Percentiles rank a stretch among this genome's conserved stretches.
Evolutionary conservation across 2,329 filamentous ascomycete genomes (phyloP).

Genomic region (Xylaria arbuscula): DNA sequence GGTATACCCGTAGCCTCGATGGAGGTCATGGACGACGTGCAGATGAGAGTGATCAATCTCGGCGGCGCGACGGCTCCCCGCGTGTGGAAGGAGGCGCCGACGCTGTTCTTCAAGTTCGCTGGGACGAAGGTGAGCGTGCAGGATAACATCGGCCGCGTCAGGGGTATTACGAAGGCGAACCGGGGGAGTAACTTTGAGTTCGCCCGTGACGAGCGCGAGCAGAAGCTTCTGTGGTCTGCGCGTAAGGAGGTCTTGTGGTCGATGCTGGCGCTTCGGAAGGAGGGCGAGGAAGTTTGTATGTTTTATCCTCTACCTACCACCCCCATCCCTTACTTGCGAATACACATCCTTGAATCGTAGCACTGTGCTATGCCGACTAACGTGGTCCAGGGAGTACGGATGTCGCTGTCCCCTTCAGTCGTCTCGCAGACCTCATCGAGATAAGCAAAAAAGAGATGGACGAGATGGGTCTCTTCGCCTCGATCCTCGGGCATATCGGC

Average conservation of each 20-base stretch:
- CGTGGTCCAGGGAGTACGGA: constrained; percentile 79
- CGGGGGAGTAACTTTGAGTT: constrained; percentile 79
- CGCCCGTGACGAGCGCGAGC: constrained; percentile 76
- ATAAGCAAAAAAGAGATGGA: constrained; percentile 91
- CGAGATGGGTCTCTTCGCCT: constrained; percentile 85
- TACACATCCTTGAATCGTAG: too few species aligned
- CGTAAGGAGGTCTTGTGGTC: constrained; percentile 87
- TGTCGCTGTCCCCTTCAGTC: constrained; percentile 82
- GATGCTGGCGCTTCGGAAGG: constrained; percentile 76
- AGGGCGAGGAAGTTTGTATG: constrained; percentile 76
- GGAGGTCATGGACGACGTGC: constrained; percentile 90
- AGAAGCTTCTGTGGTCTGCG: constrained; percentile 81
- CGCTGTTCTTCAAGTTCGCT: constrained; percentile 87
- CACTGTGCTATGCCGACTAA: too few species aligned
- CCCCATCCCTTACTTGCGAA: too few species aligned
- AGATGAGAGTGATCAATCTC: constrained; percentile 85
- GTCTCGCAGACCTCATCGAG: constrained; percentile 80
- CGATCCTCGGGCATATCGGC: constrained; percentile 88
- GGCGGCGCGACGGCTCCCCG: constrained; percentile 74
- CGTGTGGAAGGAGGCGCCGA: constrained; percentile 80
- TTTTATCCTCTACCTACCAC: constrained; percentile 46
- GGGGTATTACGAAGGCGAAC: constrained; percentile 72
- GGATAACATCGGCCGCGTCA: constrained; percentile 79
- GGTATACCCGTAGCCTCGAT: constrained; percentile 80
- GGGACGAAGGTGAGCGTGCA: constrained; percentile 81